Conservation (phyloP, 148 eudicot species). For the Spergularia marina region DNA sequence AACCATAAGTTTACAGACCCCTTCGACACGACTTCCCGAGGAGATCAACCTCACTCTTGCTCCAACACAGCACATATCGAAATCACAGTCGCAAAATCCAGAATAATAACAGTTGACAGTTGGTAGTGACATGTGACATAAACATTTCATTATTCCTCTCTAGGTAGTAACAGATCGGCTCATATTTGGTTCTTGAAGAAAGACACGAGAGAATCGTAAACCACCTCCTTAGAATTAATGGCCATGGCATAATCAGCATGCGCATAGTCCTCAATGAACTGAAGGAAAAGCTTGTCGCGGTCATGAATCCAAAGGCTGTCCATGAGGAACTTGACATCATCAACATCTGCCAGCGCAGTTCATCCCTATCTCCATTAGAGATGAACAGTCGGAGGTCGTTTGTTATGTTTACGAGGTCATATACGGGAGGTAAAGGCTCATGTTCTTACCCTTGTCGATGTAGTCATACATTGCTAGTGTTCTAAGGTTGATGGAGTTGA, state of each 20-base stretch:
- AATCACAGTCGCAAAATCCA: no score
- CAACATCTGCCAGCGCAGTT: conserved; percentile 48
- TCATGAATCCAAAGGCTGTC: conserved; percentile 45
- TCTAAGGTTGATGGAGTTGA: no score
- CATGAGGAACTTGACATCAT: conserved; percentile 50
- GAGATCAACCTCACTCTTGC: conserved; percentile 26
- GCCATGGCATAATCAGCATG: conserved; percentile 69
- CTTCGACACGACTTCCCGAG: conserved; percentile 18
- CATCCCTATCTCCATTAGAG: conserved; percentile 57
- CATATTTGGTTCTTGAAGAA: conserved; percentile 39
- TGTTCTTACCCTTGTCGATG: conserved; percentile 32
- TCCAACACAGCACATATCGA: neutral
- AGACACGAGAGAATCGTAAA: conserved; percentile 55
- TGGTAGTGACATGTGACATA: no score
- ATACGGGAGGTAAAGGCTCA: conserved; percentile 43
- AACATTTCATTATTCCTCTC: no score
- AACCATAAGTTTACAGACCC: conserved; percentile 41
- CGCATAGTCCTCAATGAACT: conserved; percentile 45
- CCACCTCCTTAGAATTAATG: conserved; percentile 48
- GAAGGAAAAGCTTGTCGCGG: conserved; percentile 44
- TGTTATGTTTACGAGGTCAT: conserved; percentile 47
- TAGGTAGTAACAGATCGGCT: neutral
- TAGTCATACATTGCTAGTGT: conserved; percentile 51
- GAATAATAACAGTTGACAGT: no score
- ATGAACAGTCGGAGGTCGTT: conserved; percentile 50